Evolutionary conservation across 305 asterid genomes (phyloP).

Genomic region (Solanum hybrid): DNA sequence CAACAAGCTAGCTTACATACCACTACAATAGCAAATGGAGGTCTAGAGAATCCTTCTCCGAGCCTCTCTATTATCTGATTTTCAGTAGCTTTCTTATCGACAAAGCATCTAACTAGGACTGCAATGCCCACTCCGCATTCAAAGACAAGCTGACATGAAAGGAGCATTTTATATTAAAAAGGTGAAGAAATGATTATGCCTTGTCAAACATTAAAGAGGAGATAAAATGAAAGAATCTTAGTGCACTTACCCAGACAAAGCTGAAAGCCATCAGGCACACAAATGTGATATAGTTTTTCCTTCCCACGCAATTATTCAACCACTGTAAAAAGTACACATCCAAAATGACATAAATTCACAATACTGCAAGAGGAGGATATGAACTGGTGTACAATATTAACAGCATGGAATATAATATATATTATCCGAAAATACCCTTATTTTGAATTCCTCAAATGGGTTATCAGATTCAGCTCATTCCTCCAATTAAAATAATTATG

Average conservation of each 20-base stretch:
- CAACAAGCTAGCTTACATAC: slow-evolving; percentile 27
- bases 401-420: background rate
- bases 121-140: slow-evolving; percentile 79
- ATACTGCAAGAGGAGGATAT: background rate
- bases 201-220: background rate
- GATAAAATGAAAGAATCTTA: slow-evolving; percentile 5
- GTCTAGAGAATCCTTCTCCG: slow-evolving; percentile 92
- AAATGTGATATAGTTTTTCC: slow-evolving; percentile 76
- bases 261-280: slow-evolving; percentile 88
- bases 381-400: background rate
- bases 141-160: slow-evolving; percentile 67
- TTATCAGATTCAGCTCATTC: background rate
- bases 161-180: background rate
- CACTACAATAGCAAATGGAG: slow-evolving; percentile 94
- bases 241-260: slow-evolving; percentile 71
- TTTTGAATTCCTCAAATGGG: background rate
- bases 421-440: background rate
- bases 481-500: background rate
- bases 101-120: slow-evolving; percentile 90
- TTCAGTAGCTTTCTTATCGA: slow-evolving; percentile 62
- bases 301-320: slow-evolving; percentile 95
- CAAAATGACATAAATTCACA: background rate
- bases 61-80: slow-evolving; percentile 66
- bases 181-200: background rate
- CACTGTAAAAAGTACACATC: slow-evolving; percentile 49